phyloP scores from a whole-genome alignment of 306 rosid species.

The Pueraria montana region DNA sequence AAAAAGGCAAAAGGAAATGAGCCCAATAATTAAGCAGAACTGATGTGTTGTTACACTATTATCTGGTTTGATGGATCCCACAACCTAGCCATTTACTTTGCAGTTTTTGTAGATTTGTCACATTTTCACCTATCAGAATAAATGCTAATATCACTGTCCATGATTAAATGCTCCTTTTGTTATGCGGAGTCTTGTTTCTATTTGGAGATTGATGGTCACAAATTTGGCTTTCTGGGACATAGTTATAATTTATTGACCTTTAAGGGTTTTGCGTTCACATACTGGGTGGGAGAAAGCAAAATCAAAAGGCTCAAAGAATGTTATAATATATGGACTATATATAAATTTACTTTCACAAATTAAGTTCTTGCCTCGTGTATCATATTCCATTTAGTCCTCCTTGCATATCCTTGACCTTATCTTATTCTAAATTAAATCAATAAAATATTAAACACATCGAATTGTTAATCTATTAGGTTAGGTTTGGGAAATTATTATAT shows the following conservation, averaged over 20 bases:
- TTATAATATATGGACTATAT: background rate
- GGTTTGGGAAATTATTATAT: background rate
- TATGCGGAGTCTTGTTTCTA: conserved; percentile 8
- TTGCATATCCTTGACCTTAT: conserved; percentile 12
- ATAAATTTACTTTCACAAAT: background rate
- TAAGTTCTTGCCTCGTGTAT: conserved; percentile 10
- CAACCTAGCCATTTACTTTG: background rate
- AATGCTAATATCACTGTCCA: background rate
- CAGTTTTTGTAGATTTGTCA: conserved; percentile 33
- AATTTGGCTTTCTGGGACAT: conserved; percentile 5
- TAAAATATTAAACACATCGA: background rate
- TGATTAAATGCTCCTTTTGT: conserved; percentile 18
- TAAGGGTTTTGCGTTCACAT: conserved; percentile 33
- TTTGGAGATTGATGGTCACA: conserved; percentile 24
- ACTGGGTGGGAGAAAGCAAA: background rate
- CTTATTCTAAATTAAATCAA: background rate
- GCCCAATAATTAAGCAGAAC: conserved; percentile 22
- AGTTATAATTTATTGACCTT: conserved; percentile 23
- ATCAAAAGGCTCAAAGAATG: background rate
- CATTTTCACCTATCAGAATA: conserved; percentile 10
- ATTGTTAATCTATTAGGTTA: background rate
- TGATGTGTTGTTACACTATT: background rate
- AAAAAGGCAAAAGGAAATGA: conserved; percentile 44
- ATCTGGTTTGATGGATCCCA: conserved; percentile 40
- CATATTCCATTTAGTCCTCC: conserved; percentile 22